Conservation (phyloP, 2,329 filamentous ascomycete genomes). For the Botrytis porri region DNA sequence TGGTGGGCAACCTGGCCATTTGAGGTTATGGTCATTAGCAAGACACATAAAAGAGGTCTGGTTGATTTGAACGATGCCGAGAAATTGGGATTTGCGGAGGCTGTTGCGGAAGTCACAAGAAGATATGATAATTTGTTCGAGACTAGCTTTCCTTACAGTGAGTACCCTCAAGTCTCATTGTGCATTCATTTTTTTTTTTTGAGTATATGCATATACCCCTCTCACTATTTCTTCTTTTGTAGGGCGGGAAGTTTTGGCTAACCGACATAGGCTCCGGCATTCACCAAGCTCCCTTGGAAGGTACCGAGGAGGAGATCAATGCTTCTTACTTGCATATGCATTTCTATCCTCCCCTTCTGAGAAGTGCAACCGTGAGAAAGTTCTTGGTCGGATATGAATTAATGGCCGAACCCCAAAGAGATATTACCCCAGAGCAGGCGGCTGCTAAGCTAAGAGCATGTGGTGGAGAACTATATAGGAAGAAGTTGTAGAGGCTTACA, state of each 20-base stretch:
- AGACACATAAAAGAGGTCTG: slow-evolving; percentile 77
- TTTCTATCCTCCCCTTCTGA: slow-evolving; percentile 91
- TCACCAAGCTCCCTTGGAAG: slow-evolving; percentile 88
- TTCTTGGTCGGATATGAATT: slow-evolving; percentile 96
- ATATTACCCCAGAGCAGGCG: slow-evolving; percentile 96
- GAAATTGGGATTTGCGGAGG: slow-evolving; percentile 71
- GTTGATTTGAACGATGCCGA: slow-evolving; percentile 76
- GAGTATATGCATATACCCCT: neutral
- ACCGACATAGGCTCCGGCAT: slow-evolving; percentile 70
- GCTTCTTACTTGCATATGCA: slow-evolving; percentile 93
- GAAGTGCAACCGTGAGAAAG: slow-evolving; percentile 91
- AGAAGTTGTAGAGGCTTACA: slow-evolving; percentile 36
- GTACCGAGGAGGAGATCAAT: slow-evolving; percentile 78
- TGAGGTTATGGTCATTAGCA: slow-evolving; percentile 85
- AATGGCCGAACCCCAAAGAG: slow-evolving; percentile 94
- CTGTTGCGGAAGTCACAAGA: slow-evolving; percentile 81
- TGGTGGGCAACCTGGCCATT: slow-evolving; percentile 99
- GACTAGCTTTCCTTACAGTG: slow-evolving; percentile 92
- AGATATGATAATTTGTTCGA: slow-evolving; percentile 97
- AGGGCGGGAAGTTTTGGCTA: neutral
- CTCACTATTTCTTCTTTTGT: neutral
- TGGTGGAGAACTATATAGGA: slow-evolving; percentile 81
- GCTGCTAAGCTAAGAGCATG: slow-evolving; percentile 72
- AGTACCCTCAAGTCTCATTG: slow-evolving; percentile 36
- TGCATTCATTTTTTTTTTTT: neutral